Evolutionary conservation across 1,284 basidiomycete genomes (phyloP).

Genomic region (Fomitopsis palustris): DNA sequence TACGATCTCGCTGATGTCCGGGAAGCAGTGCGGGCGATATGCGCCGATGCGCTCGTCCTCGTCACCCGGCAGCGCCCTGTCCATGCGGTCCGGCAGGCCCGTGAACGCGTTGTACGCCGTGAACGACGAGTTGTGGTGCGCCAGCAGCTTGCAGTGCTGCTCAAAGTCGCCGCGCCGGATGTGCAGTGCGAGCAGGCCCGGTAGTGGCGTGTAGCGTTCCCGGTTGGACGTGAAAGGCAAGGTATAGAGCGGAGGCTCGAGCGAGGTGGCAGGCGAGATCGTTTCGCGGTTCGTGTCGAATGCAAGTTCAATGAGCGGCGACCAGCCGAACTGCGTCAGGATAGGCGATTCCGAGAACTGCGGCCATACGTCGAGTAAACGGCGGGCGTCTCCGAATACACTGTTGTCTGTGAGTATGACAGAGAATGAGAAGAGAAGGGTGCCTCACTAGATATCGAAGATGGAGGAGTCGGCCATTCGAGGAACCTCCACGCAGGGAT

Average conservation of each 20-base stretch:
- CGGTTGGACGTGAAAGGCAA: slow-evolving; percentile 6
- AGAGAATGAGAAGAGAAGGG: background rate
- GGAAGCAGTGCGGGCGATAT: slow-evolving; percentile 47
- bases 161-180: slow-evolving; percentile 59
- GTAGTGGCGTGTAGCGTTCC: slow-evolving; percentile 23
- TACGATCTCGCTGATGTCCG: slow-evolving; percentile 43
- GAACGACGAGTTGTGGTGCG: slow-evolving; percentile 36
- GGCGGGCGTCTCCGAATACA: slow-evolving; percentile 31
- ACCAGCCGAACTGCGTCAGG: slow-evolving; percentile 36
- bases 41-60: slow-evolving; percentile 24
- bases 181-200: slow-evolving; percentile 54
- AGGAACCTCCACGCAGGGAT: slow-evolving; percentile 10
- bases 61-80: slow-evolving; percentile 21
- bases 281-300: slow-evolving; percentile 33
- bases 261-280: slow-evolving; percentile 21
- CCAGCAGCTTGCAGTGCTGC: slow-evolving; percentile 46
- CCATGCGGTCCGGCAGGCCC: slow-evolving; percentile 35
- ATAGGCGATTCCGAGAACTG: slow-evolving; percentile 35
- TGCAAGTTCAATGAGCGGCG: slow-evolving; percentile 36
- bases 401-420: slow-evolving; percentile 18
- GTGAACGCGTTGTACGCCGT: slow-evolving; percentile 40
- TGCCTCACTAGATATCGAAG: slow-evolving; percentile 29
- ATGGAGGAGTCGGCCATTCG: slow-evolving; percentile 8
- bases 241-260: slow-evolving; percentile 9
- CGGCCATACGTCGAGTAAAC: slow-evolving; percentile 34